Evolutionary conservation across 176 grass and related monocot species (phyloP).

Genomic region (Themeda triandra): DNA sequence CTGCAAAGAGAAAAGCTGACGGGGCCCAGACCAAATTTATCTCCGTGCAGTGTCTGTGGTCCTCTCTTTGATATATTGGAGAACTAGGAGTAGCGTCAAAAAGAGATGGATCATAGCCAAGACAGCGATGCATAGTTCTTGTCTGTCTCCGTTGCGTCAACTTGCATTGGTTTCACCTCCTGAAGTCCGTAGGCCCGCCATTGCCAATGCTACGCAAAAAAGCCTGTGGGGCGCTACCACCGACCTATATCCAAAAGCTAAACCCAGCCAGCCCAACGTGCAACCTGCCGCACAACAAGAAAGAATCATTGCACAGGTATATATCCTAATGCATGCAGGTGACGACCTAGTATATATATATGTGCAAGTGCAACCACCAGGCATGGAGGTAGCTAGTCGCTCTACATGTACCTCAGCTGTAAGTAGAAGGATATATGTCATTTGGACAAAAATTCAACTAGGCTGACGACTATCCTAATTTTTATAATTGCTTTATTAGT

Average conservation of each 20-base stretch:
- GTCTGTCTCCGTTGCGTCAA: conserved; percentile 21
- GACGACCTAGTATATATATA: not conserved
- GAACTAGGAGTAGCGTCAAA: conserved; percentile 11
- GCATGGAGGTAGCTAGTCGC: not conserved
- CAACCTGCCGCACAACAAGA: not conserved
- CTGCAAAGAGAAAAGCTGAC: conserved; percentile 16
- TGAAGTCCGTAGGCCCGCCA: conserved; percentile 6
- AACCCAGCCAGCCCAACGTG: conserved; percentile 36
- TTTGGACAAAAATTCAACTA: too few species aligned
- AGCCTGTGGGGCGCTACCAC: conserved; percentile 33
- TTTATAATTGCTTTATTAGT: not conserved
- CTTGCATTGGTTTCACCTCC: conserved; percentile 6
- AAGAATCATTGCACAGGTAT: conserved; percentile 10
- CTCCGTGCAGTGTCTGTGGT: conserved; percentile 16
- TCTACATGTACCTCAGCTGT: not conserved
- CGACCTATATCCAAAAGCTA: conserved; percentile 43
- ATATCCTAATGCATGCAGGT: not conserved
- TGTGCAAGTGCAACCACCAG: not conserved
- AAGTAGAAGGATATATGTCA: too few species aligned
- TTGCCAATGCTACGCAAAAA: conserved; percentile 31
- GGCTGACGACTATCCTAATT: not conserved
- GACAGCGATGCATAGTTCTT: not conserved
- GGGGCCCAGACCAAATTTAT: conserved; percentile 11
- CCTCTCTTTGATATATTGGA: not conserved
- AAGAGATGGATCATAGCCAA: not conserved